Percentiles rank a stretch among this genome's conserved stretches.
phyloP scores from a whole-genome alignment of 805 yeast genomes.

The Spathaspora hagerdaliae region DNA sequence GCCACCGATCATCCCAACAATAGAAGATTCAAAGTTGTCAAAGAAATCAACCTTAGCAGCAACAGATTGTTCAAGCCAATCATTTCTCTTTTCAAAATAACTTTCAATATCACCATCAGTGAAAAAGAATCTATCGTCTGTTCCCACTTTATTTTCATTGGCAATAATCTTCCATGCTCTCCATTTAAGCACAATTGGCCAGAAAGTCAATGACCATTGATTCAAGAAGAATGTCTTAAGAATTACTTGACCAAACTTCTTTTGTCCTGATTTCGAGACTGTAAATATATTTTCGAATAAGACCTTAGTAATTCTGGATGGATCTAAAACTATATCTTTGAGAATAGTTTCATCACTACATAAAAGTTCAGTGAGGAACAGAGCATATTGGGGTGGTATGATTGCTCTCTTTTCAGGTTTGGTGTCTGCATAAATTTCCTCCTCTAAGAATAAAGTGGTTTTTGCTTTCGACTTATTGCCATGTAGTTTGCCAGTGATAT shows the following conservation, averaged over 20 bases:
- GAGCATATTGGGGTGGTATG: slow-evolving; percentile 59
- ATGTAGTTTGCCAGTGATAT: slow-evolving; percentile 35
- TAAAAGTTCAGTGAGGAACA: slow-evolving; percentile 18
- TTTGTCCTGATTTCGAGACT: slow-evolving; percentile 40
- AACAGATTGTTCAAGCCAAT: slow-evolving; percentile 41
- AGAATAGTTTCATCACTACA: slow-evolving; percentile 14
- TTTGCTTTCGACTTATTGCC: slow-evolving; percentile 30
- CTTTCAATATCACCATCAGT: slow-evolving; percentile 24
- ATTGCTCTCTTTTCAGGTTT: slow-evolving; percentile 47
- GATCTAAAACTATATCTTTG: slow-evolving; percentile 29
- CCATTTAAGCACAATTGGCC: slow-evolving; percentile 47
- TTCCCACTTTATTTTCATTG: slow-evolving; percentile 17
- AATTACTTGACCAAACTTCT: slow-evolving; percentile 53
- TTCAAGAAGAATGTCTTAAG: slow-evolving; percentile 61
- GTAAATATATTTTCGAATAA: slow-evolving; percentile 34
- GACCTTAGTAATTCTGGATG: slow-evolving; percentile 17
- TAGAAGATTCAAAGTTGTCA: slow-evolving; percentile 48
- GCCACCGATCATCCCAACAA: slow-evolving; percentile 57
- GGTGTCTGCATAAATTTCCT: slow-evolving; percentile 53
- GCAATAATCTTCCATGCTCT: slow-evolving; percentile 33
- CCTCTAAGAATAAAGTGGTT: slow-evolving; percentile 40
- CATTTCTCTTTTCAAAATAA: slow-evolving; percentile 36
- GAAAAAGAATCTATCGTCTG: slow-evolving; percentile 30
- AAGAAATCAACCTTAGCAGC: slow-evolving; percentile 47
- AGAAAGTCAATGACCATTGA: slow-evolving; percentile 47